Conservation (phyloP, 2,329 filamentous ascomycete genomes). For the Zasmidium angulare region DNA sequence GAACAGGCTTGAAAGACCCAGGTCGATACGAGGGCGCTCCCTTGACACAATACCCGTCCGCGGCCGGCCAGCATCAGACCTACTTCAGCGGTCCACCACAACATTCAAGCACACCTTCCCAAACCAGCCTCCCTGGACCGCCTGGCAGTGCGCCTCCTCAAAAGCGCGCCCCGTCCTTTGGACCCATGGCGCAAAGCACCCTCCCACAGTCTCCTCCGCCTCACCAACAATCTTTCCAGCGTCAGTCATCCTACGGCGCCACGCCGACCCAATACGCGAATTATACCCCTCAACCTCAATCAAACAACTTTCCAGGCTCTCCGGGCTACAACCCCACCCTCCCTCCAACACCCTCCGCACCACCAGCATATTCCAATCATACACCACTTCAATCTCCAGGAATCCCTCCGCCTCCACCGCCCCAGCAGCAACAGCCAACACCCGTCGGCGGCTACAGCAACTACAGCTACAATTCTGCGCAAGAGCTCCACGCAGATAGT, state of each 20-base stretch:
- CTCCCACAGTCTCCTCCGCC: constrained; percentile 27
- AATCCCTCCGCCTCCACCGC: constrained; percentile 33
- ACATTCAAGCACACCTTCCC: constrained; percentile 16
- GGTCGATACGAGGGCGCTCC: constrained; percentile 38
- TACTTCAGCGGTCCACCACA: constrained; percentile 46
- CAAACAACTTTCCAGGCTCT: constrained; percentile 25
- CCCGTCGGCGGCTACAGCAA: constrained; percentile 53
- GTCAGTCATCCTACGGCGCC: constrained; percentile 26
- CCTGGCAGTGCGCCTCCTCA: constrained; percentile 23
- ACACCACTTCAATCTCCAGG: constrained; percentile 41
- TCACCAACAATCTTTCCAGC: constrained; percentile 35
- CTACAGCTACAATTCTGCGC: constrained; percentile 47
- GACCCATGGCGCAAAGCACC: constrained; percentile 24
- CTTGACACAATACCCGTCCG: constrained; percentile 26
- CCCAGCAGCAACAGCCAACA: constrained; percentile 29
- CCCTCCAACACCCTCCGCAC: constrained; percentile 36
- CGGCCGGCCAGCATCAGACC: constrained; percentile 25
- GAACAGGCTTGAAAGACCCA: constrained; percentile 44
- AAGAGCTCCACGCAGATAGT: constrained; percentile 23
- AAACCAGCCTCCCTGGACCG: constrained; percentile 15
- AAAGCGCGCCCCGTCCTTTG: constrained; percentile 23
- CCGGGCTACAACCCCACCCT: constrained; percentile 26
- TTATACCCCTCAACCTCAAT: constrained; percentile 30
- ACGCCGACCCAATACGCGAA: constrained; percentile 38
- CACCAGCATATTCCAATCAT: constrained; percentile 32